Conservation (phyloP, 2,329 filamentous ascomycete species). For the Coccinonectria pachysandricola region DNA sequence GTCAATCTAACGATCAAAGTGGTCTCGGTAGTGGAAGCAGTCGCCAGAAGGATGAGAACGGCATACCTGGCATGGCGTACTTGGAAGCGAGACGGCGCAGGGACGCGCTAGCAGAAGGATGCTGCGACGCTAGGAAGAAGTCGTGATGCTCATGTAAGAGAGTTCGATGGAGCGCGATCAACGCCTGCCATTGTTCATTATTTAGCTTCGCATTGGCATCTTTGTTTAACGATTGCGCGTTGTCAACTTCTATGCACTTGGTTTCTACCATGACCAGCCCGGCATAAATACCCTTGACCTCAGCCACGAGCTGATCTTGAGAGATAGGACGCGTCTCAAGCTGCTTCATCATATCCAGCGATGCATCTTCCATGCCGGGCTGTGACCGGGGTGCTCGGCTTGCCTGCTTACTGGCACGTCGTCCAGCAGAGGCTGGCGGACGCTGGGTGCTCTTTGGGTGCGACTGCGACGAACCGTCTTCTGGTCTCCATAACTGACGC, state of each 20-base stretch:
- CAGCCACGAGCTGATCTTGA: slow-evolving; percentile 67
- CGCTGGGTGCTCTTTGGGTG: not conserved
- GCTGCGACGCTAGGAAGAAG: slow-evolving; percentile 78
- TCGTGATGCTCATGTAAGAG: slow-evolving; percentile 75
- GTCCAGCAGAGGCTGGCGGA: slow-evolving; percentile 3
- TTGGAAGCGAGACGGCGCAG: slow-evolving; percentile 62
- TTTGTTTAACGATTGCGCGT: slow-evolving; percentile 40
- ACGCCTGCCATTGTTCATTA: slow-evolving; percentile 69
- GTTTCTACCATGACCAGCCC: slow-evolving; percentile 78
- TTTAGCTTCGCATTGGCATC: slow-evolving; percentile 35
- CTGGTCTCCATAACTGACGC: slow-evolving; percentile 20
- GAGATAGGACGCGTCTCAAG: slow-evolving; percentile 39
- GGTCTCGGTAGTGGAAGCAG: too few relatives aligned
- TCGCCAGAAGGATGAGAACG: too few relatives aligned
- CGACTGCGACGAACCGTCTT: slow-evolving; percentile 11
- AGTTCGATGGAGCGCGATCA: slow-evolving; percentile 74
- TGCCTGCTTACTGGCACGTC: slow-evolving; percentile 4
- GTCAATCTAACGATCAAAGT: too few relatives aligned
- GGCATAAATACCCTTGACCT: slow-evolving; percentile 76
- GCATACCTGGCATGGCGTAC: slow-evolving; percentile 74
- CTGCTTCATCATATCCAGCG: slow-evolving; percentile 11
- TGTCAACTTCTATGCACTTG: slow-evolving; percentile 78
- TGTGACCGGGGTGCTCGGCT: slow-evolving; percentile 2
- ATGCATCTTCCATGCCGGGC: too few relatives aligned
- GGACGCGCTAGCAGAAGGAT: slow-evolving; percentile 63